Evolutionary conservation across 1,284 basidiomycete genomes (phyloP).

Genomic region (Papiliotrema laurentii): DNA sequence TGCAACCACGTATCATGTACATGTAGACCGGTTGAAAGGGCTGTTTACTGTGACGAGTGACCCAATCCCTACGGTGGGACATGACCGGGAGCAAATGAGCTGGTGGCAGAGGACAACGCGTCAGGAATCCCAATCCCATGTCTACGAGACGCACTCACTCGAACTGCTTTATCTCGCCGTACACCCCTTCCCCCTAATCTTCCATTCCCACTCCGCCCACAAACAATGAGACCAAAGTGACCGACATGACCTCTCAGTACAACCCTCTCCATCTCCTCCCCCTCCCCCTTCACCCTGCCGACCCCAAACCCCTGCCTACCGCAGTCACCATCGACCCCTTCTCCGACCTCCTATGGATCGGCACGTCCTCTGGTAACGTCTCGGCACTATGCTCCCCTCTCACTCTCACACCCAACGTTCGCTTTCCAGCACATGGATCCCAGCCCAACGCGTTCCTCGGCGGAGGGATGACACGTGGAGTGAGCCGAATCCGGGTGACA

Average conservation of each 20-base stretch:
- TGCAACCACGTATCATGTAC: too few relatives aligned
- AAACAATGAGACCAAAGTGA: too few relatives aligned
- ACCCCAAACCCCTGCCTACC: constrained; percentile 50
- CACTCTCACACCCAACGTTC: constrained; percentile 55
- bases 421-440: constrained; percentile 58
- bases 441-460: constrained; percentile 2
- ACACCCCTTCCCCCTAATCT: too few relatives aligned
- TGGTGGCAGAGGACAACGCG: too few relatives aligned
- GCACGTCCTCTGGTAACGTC: constrained; percentile 68
- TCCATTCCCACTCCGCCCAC: too few relatives aligned
- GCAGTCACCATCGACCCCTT: constrained; percentile 83
- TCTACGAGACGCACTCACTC: too few relatives aligned
- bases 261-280: constrained; percentile 45
- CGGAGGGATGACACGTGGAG: constrained; percentile 31
- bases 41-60: too few relatives aligned
- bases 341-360: constrained; percentile 85
- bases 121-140: too few relatives aligned
- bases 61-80: too few relatives aligned
- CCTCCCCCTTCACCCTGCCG: constrained; percentile 36
- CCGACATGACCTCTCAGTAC: constrained; percentile 19
- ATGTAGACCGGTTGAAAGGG: too few relatives aligned
- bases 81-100: too few relatives aligned
- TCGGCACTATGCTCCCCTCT: constrained; percentile 64
- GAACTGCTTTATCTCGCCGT: too few relatives aligned
- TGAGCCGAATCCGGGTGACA: constrained; percentile 67